Conservation (phyloP, 2,329 filamentous ascomycete species). For the Fusarium beomiforme region DNA sequence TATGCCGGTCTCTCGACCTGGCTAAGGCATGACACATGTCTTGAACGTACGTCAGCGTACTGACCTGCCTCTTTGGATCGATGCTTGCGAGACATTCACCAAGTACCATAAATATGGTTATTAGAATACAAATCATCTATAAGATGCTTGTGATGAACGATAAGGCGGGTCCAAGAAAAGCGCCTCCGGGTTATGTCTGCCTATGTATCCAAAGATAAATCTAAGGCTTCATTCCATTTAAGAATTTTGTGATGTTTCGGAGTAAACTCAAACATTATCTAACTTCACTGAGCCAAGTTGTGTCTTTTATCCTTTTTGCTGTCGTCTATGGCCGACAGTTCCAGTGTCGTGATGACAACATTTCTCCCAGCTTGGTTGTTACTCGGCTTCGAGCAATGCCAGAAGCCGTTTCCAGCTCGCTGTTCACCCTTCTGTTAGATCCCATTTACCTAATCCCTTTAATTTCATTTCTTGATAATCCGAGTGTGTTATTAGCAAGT, state of each 20-base stretch:
- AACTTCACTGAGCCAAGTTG: neutral
- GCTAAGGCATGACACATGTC: neutral
- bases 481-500: neutral
- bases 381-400: neutral
- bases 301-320: neutral
- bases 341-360: neutral
- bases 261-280: neutral
- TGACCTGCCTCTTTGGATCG: neutral
- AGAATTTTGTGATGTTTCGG: neutral
- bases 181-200: neutral
- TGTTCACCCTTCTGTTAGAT: neutral
- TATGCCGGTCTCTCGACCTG: neutral
- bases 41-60: neutral
- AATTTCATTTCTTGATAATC: no score
- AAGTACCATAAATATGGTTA: neutral
- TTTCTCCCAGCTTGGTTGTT: neutral
- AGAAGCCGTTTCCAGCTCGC: neutral
- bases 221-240: neutral
- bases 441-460: no score
- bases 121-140: neutral
- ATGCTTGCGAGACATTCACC: neutral
- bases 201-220: neutral
- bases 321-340: neutral
- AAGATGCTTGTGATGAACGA: neutral
- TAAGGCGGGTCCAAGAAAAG: neutral